phyloP scores from a whole-genome alignment of 164 flowering plant species.

The Kingdonia uniflora region DNA sequence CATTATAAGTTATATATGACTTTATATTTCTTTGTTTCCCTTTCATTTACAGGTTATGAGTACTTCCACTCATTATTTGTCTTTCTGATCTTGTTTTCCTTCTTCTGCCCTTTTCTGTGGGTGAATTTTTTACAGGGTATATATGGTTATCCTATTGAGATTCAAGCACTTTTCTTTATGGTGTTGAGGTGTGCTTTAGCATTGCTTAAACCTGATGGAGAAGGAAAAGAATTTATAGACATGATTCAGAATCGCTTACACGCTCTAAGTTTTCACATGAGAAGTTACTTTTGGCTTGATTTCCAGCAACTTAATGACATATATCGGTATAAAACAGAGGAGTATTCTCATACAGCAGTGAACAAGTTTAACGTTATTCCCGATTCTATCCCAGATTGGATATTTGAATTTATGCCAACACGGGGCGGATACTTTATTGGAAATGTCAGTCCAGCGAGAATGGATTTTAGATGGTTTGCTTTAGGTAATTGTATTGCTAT shows the following conservation, averaged over 20 bases:
- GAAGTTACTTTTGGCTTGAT: slow-evolving; percentile 11
- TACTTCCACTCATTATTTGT: too few relatives aligned
- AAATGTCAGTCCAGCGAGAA: slow-evolving; percentile 10
- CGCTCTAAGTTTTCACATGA: slow-evolving; percentile 10
- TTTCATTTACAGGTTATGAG: too few relatives aligned
- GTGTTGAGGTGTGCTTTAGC: slow-evolving; percentile 6
- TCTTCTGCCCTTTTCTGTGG: too few relatives aligned
- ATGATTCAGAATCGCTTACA: slow-evolving; percentile 4
- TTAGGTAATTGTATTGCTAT: slow-evolving; percentile 12
- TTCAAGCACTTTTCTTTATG: slow-evolving; percentile 11
- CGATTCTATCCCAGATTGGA: slow-evolving; percentile 12
- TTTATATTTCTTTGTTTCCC: too few relatives aligned
- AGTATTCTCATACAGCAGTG: slow-evolving; percentile 12
- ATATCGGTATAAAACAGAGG: slow-evolving; percentile 10
- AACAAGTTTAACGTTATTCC: slow-evolving; percentile 13
- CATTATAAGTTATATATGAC: too few relatives aligned
- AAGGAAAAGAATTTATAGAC: slow-evolving; percentile 6
- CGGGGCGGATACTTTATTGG: slow-evolving; percentile 12
- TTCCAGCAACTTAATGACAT: slow-evolving; percentile 9
- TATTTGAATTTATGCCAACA: slow-evolving; percentile 10
- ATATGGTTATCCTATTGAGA: slow-evolving; percentile 10
- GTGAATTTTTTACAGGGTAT: slow-evolving; percentile 5
- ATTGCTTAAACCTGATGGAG: slow-evolving; percentile 4
- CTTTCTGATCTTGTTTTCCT: too few relatives aligned
- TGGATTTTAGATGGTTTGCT: slow-evolving; percentile 11